Evolutionary conservation across 2,329 filamentous ascomycete species (phyloP), one percentile per base, ranked within the genome.

Genomic region (Dothideomycetes sp.): DNA sequence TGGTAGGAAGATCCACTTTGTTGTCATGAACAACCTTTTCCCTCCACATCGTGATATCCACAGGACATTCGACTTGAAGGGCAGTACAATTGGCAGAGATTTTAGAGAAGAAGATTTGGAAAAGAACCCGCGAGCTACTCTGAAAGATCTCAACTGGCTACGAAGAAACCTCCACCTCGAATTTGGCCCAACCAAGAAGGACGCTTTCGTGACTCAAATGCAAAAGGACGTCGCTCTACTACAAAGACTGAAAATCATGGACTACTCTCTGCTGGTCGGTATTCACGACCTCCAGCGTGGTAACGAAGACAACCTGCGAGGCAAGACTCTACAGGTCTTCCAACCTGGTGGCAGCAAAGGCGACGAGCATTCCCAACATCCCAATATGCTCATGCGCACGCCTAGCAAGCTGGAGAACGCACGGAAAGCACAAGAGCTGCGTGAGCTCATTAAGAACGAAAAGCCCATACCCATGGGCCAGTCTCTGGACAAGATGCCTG

Each of bases 1-100:
- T 59, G 91, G 91, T 47, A 82, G 89, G 58, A 98, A 98, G 67
- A 95, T 96, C 41, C 91, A 98, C 63, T 98, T 98, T 53, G 91
- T 98, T 45, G 88, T 98, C 58, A 98, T 98, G 91, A 98, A 98
- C 70, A 98, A 98, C 61, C 74, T 98, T 12, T 98, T 98, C 57
- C 91, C 91, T 10, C 89, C 91, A 5, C 91, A 98, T 64, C 78
- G 89, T 51, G 91, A 98, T 61, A 96, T 98, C 46, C 91, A 98
- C 65, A 80, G 86, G 56, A 98, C 88, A 3, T 98, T 94, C 56
- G 91, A 98, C 61, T 64, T 98, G 51, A 98, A 98, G 65, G 91
- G 91, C 7, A 96, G 91, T 5, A 96, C 89, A 1, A 78, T 96
- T 50, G 91, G 91, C 11, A 78, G 91, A 57, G 86, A 96, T 60